Percentiles rank a stretch among this genome's conserved stretches.
Evolutionary conservation across 345 rosid species (phyloP).

Genomic region (Eucalyptus regnans): DNA sequence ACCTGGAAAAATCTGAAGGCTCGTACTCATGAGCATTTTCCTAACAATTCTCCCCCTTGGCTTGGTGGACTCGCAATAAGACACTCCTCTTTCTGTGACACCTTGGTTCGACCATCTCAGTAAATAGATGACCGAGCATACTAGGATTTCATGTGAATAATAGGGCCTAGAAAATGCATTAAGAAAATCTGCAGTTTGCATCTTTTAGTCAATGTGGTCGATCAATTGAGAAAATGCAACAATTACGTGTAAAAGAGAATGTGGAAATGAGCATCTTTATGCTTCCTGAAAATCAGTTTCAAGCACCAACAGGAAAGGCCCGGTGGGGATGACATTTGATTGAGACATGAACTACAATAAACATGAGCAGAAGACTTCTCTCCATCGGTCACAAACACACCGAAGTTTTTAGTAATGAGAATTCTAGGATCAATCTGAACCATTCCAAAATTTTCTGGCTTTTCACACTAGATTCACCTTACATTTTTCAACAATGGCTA

Average conservation of each 20-base stretch:
- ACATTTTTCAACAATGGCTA: too few species aligned
- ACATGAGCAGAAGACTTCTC: background rate
- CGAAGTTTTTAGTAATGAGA: background rate
- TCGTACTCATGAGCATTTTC: background rate
- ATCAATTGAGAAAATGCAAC: background rate
- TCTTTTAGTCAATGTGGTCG: background rate
- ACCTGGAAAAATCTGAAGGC: background rate
- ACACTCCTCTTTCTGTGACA: background rate
- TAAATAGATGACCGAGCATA: background rate
- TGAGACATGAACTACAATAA: background rate
- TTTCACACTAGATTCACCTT: too few species aligned
- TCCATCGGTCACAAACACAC: background rate
- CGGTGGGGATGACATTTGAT: background rate
- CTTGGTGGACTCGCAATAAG: background rate
- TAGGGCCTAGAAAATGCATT: background rate
- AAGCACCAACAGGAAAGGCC: background rate
- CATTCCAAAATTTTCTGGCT: background rate
- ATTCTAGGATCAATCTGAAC: background rate
- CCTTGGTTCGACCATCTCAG: background rate
- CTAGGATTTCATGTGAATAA: background rate
- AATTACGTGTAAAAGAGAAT: background rate
- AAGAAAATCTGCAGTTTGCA: background rate
- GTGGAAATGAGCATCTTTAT: background rate
- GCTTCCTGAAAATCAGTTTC: background rate
- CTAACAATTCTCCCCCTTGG: background rate